Evolutionary conservation across 306 rosid species (phyloP).

Genomic region (Trifolium fragiferum): DNA sequence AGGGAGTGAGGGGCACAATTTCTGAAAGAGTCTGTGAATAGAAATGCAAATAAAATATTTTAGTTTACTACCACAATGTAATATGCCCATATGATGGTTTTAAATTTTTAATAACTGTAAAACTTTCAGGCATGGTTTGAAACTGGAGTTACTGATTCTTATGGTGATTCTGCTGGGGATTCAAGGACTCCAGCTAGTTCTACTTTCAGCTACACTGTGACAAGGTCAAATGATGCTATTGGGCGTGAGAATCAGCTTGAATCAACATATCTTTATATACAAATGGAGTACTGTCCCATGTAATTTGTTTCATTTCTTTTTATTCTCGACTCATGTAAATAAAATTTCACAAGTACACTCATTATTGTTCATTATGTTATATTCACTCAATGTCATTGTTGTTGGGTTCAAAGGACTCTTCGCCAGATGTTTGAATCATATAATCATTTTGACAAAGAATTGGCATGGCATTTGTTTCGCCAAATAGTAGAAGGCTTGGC

Average conservation of each 20-base stretch:
- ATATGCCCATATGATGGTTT: slow-evolving; percentile 32
- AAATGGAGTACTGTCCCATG: slow-evolving; percentile 98
- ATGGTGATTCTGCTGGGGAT: slow-evolving; percentile 63
- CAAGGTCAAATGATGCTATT: slow-evolving; percentile 56
- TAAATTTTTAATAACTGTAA: slow-evolving; percentile 43
- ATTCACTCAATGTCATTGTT: slow-evolving; percentile 36
- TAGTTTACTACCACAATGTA: slow-evolving; percentile 24
- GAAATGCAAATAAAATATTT: slow-evolving; percentile 34
- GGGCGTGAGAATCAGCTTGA: slow-evolving; percentile 78
- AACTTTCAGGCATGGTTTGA: slow-evolving; percentile 96
- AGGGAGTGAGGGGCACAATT: slow-evolving; percentile 33
- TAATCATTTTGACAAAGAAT: slow-evolving; percentile 75
- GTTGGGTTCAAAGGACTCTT: slow-evolving; percentile 69
- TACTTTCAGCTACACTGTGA: slow-evolving; percentile 60
- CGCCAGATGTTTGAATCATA: slow-evolving; percentile 82
- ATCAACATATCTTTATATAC: slow-evolving; percentile 91
- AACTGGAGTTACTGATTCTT: slow-evolving; percentile 70
- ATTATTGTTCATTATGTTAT: slow-evolving; percentile 20
- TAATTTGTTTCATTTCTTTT: slow-evolving; percentile 29
- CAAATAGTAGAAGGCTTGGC: slow-evolving; percentile 98
- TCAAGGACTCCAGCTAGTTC: slow-evolving; percentile 77
- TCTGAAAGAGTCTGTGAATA: slow-evolving; percentile 21
- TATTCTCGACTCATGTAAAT: neutral
- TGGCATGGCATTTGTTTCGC: slow-evolving; percentile 87
- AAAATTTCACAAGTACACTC: slow-evolving; percentile 25